phyloP scores from a whole-genome alignment of 345 rosid species.

The Salix dunnii region DNA sequence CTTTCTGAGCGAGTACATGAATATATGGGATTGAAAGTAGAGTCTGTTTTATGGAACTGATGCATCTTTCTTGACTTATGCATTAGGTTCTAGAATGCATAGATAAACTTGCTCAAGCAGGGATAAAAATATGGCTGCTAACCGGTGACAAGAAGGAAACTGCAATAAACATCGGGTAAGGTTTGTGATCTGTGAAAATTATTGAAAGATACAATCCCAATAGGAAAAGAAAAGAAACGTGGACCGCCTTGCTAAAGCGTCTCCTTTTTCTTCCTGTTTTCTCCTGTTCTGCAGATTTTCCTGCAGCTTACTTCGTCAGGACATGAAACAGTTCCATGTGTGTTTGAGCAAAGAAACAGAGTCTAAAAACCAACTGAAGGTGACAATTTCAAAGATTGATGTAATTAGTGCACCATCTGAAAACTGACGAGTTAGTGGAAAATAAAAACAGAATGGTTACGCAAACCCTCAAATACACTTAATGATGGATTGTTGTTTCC shows the following conservation, averaged over 20 bases:
- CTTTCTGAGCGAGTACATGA: background rate
- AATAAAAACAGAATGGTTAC: background rate
- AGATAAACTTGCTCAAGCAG: constrained; percentile 87
- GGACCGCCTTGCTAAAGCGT: background rate
- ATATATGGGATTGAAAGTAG: background rate
- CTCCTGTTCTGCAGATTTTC: constrained; percentile 53
- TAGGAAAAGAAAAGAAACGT: background rate
- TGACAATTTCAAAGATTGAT: constrained; percentile 12
- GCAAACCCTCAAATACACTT: background rate
- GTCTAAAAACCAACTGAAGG: constrained; percentile 26
- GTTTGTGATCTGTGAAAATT: background rate
- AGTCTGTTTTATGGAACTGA: background rate
- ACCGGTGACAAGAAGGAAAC: constrained; percentile 90
- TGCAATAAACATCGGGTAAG: constrained; percentile 77
- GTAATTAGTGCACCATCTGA: background rate
- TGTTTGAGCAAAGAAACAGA: constrained; percentile 32
- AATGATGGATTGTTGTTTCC: background rate
- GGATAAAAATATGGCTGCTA: constrained; percentile 78
- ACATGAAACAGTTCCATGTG: constrained; percentile 59
- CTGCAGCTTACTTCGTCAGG: constrained; percentile 76
- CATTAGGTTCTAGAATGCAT: constrained; percentile 79
- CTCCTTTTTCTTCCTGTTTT: background rate
- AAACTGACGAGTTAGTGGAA: background rate
- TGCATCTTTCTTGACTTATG: constrained; percentile 4
- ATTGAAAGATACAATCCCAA: background rate